A percentile compares a stretch with the other conserved stretches of the same genome.
phyloP scores from a whole-genome alignment of 192 early-diverging fungal species.

The Neocallimastix lanati region DNA sequence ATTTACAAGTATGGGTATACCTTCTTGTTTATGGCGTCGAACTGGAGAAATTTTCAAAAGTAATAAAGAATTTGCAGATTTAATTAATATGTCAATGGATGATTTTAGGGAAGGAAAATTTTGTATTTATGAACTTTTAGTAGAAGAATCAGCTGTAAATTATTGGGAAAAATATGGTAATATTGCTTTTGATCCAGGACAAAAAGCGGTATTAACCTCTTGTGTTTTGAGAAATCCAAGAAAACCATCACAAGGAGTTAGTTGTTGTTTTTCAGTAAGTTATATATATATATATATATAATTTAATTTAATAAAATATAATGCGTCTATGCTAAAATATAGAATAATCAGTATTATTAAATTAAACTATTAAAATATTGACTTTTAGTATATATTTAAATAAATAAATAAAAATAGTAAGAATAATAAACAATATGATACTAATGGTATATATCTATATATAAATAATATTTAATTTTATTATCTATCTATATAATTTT shows the following conservation, averaged over 20 bases:
- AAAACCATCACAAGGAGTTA: slow-evolving; percentile 27
- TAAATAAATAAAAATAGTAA: too few species aligned
- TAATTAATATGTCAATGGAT: slow-evolving; percentile 69
- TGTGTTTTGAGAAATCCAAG: slow-evolving; percentile 42
- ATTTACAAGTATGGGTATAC: slow-evolving; percentile 86
- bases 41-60: slow-evolving; percentile 94
- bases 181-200: slow-evolving; percentile 87
- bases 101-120: slow-evolving; percentile 49
- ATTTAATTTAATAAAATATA: too few species aligned
- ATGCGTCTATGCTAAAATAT: too few species aligned
- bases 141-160: slow-evolving; percentile 84
- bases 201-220: slow-evolving; percentile 88
- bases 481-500: slow-evolving; percentile 19
- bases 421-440: too few species aligned
- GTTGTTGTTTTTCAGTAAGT: slow-evolving; percentile 7
- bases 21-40: slow-evolving; percentile 86
- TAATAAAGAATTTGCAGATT: slow-evolving; percentile 81
- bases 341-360: too few species aligned
- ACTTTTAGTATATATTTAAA: too few species aligned
- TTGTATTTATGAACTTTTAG: slow-evolving; percentile 61
- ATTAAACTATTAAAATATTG: too few species aligned
- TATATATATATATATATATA: too few species aligned
- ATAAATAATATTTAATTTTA: too few species aligned
- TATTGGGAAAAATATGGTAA: slow-evolving; percentile 99
- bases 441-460: background rate